Base-by-base conservation (phyloP, 345 rosid genomes). In the Linum tenue region DNA sequence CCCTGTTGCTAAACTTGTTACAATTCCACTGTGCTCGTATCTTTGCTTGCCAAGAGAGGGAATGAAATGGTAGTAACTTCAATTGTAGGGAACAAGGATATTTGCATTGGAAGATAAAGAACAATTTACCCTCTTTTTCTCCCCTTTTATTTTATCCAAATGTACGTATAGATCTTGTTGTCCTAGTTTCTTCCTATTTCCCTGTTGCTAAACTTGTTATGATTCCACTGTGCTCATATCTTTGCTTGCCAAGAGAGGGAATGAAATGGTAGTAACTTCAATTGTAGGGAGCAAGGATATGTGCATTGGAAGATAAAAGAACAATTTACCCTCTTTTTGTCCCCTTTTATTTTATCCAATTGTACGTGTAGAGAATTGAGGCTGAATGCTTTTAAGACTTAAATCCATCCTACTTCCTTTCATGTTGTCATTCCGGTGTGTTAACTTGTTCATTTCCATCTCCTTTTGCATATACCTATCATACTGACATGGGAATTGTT, bases 401-500 rank as follows among this genome's bases (percentile, higher is more conserved):
- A 15, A 15, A 48, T 48, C 53, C 50, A 7, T 43, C 53, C 53
- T 48, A 48, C 0, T 7, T 48, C 11, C 15, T 9, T 48, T 10
- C 11, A 48, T 48, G 14, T 48, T 48, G 14, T 48, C 14, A 10
- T 9, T 15, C 11, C 15, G 9, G 53, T 5, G 9, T 48, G 9
- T 6, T 48, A 8, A 4, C 44, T 41, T 51, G 14, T 37, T 39
- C 15, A 55, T 15, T 55, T 10, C 39, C 50, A 55, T 8, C 4
- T 40, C 9, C n/a, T 63, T 37, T 42, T 55, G 39, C 57, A 55
- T 55, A 38, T 58, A 2, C n/a, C 38, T 56, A 39, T 53, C 56
- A 63, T 67, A 60, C 70, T 79, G 69, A 71, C 57, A 22, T 22
- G 62, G 39, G 37, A 44, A 58, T 37, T 63, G 62, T 10, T 44